Conservation (phyloP, 2,329 filamentous ascomycete species). For the Trichoderma afroharzianum region DNA sequence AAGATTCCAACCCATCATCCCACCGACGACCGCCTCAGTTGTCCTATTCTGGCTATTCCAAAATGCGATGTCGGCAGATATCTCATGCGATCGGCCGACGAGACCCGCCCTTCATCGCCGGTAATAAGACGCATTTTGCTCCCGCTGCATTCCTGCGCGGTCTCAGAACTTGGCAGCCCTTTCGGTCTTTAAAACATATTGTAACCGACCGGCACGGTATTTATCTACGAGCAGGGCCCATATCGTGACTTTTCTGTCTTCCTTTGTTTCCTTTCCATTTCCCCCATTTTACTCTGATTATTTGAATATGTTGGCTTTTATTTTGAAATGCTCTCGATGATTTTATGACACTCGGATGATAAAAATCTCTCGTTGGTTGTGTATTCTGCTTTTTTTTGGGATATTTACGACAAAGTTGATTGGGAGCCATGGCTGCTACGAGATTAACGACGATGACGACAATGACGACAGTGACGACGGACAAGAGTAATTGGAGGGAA, state of each 20-base stretch:
- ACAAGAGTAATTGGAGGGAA: neutral
- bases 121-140: slow-evolving; percentile 13
- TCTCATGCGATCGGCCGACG: slow-evolving; percentile 11
- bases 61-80: slow-evolving; percentile 3
- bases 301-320: neutral
- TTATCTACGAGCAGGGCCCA: neutral
- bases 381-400: neutral
- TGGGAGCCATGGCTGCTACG: neutral
- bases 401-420: neutral
- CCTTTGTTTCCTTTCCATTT: neutral
- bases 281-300: neutral
- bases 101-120: slow-evolving; percentile 3
- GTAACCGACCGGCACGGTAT: neutral
- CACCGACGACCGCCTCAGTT: neutral
- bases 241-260: neutral
- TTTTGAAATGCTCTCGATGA: neutral
- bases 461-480: neutral
- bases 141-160: slow-evolving; percentile 10
- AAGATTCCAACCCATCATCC: neutral
- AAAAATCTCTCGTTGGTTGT: neutral
- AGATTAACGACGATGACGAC: neutral
- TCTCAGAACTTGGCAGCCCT: neutral
- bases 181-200: neutral
- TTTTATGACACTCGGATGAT: neutral
- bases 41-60: neutral